Evolutionary conservation across 176 grass and related monocot species (phyloP).

Genomic region (Leersia perrieri): DNA sequence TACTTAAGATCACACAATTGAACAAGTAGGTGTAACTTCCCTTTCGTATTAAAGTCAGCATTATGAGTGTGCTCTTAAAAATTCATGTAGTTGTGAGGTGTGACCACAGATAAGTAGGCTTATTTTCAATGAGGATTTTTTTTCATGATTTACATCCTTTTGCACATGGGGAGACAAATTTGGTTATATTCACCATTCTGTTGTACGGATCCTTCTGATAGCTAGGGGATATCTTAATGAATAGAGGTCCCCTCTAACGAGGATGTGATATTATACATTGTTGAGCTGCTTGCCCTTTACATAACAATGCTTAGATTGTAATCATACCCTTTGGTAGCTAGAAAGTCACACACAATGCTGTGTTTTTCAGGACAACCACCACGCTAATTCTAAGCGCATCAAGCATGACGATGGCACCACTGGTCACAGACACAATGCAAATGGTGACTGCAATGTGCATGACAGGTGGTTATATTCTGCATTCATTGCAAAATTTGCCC

Average conservation of each 20-base stretch:
- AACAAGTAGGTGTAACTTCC: conserved; percentile 17
- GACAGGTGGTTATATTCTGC: conserved; percentile 35
- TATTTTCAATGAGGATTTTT: not conserved
- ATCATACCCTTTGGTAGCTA: conserved; percentile 26
- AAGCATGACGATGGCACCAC: conserved; percentile 27
- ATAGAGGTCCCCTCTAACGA: conserved; percentile 20
- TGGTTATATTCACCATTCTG: conserved; percentile 31
- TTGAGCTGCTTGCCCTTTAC: conserved; percentile 23
- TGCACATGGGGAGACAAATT: conserved; percentile 34
- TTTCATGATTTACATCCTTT: conserved; percentile 17
- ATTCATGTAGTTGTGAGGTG: not conserved
- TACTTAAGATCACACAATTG: conserved; percentile 1
- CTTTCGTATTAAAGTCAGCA: conserved; percentile 27
- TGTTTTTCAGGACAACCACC: conserved; percentile 50
- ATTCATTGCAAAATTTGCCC: not conserved
- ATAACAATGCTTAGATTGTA: conserved; percentile 21
- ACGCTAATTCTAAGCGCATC: conserved; percentile 34
- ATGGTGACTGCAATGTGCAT: conserved; percentile 32
- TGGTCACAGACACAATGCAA: not conserved
- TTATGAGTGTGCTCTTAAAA: conserved; percentile 6
- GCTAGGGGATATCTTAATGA: conserved; percentile 8
- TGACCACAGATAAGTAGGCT: conserved; percentile 16
- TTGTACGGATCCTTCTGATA: not conserved
- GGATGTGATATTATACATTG: conserved; percentile 22
- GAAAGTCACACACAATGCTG: conserved; percentile 15